Percentiles rank a stretch among this genome's conserved stretches.
Evolutionary conservation across 139 green algal species (phyloP).

Genomic region (Micractinium conductrix): DNA sequence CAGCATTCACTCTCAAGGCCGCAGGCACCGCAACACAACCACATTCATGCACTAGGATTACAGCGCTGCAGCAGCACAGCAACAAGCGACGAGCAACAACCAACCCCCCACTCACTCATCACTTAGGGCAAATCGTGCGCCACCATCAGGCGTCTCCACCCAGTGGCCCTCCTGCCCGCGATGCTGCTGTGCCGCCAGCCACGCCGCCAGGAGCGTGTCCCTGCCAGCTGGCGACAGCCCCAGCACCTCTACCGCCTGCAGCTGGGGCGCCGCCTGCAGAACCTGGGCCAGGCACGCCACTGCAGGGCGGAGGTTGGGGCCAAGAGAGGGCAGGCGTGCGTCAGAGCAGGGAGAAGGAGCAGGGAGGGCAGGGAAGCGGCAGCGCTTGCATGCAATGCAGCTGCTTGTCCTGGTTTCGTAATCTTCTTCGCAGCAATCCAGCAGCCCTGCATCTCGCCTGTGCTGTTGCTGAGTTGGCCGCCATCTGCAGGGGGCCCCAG

Average conservation of each 20-base stretch:
- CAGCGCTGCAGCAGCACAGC: background rate
- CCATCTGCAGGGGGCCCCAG: constrained; percentile 7
- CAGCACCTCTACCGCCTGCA: constrained; percentile 16
- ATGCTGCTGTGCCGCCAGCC: background rate
- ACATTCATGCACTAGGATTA: background rate
- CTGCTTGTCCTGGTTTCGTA: no score
- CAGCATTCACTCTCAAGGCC: background rate
- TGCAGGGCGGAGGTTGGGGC: background rate
- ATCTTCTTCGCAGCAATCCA: no score
- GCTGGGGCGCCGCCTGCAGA: background rate
- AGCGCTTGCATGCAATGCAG: no score
- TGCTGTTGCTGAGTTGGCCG: background rate
- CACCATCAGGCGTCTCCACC: background rate
- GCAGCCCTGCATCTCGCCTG: background rate
- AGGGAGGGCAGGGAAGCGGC: no score
- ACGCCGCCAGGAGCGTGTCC: background rate
- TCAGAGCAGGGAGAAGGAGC: no score
- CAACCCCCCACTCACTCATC: background rate
- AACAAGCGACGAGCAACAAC: background rate
- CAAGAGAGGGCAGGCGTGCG: background rate
- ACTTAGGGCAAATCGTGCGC: background rate
- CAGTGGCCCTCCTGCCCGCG: background rate
- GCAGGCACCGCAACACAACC: background rate
- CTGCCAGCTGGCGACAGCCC: background rate
- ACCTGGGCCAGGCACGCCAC: background rate